These are phyloP conservation scores for Mycena olivaceomarginata DNA, from an alignment of 768 basidiomycete genomes.

Conservation along the genomic window DNA sequence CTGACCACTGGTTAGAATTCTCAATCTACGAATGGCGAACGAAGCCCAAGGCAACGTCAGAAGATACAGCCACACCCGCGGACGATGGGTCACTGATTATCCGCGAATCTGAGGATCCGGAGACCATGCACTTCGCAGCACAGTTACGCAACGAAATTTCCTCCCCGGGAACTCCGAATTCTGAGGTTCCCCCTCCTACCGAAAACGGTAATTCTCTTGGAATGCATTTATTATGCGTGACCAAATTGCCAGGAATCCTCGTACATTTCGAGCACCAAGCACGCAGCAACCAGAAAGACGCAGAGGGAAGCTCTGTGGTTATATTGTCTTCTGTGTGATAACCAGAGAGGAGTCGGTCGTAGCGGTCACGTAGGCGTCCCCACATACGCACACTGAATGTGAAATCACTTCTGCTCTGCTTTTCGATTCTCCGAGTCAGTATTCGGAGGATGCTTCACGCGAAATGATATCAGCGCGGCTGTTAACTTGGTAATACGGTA, in stretches of 20 bases:
- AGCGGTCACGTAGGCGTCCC: too few species aligned
- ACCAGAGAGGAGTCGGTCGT: too few species aligned
- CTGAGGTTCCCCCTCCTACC: not conserved
- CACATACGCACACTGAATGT: too few species aligned
- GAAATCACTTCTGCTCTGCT: too few species aligned
- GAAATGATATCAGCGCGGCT: too few species aligned
- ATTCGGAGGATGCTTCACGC: too few species aligned
- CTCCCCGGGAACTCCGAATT: not conserved
- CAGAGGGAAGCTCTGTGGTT: not conserved
- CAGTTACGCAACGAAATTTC: not conserved
- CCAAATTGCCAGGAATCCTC: slow-evolving; percentile 1
- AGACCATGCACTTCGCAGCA: slow-evolving; percentile 10
- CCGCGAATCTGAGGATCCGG: not conserved
- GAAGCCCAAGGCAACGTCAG: not conserved
- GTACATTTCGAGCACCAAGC: slow-evolving; percentile 25
- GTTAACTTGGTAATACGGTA: too few species aligned
- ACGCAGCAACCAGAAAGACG: not conserved
- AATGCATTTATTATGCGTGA: not conserved
- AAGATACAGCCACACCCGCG: slow-evolving; percentile 37
- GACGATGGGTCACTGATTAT: slow-evolving; percentile 40
- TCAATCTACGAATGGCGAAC: slow-evolving; percentile 33
- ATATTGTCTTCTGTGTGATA: slow-evolving; percentile 4
- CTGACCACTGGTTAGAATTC: slow-evolving; percentile 12
- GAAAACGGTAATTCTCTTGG: not conserved
- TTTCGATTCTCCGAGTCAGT: too few species aligned